Conservation (phyloP, 805 yeast species). For the Zygosaccharomyces pseudorouxii region DNA sequence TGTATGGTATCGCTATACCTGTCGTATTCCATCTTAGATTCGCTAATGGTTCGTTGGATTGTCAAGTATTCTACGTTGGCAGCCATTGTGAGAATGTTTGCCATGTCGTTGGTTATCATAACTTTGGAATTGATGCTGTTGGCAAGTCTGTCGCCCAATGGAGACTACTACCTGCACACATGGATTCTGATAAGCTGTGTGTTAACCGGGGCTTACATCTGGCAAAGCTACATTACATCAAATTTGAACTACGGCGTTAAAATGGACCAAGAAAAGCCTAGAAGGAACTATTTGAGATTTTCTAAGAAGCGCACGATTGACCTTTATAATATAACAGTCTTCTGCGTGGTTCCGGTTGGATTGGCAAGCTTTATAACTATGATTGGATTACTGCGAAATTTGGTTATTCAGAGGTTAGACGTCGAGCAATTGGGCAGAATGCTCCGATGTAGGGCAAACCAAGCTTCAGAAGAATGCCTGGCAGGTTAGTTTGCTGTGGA, state of each 20-base stretch:
- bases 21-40: conserved; percentile 79
- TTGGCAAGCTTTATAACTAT: conserved; percentile 89
- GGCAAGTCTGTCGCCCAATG: conserved; percentile 64
- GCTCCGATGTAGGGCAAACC: conserved; percentile 7
- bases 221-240: conserved; percentile 85
- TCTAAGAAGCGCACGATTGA: conserved; percentile 61
- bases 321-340: conserved; percentile 82
- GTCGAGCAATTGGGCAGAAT: conserved; percentile 34
- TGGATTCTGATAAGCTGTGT: conserved; percentile 91
- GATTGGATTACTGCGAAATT: conserved; percentile 72
- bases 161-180: conserved; percentile 72
- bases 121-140: conserved; percentile 65
- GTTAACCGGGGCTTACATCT: conserved; percentile 71
- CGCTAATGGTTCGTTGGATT: conserved; percentile 89
- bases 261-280: conserved; percentile 11
- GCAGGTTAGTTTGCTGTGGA: background rate
- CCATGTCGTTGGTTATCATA: conserved; percentile 71
- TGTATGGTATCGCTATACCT: conserved; percentile 83
- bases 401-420: conserved; percentile 71
- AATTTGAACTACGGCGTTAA: conserved; percentile 44
- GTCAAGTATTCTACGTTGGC: conserved; percentile 85
- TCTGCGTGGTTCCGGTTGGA: conserved; percentile 98
- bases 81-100: conserved; percentile 79
- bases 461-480: background rate
- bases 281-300: conserved; percentile 17